Evolutionary conservation across 305 asterid species (phyloP), one percentile per base, ranked within the genome.

Genomic region (Fraxinus ornus): DNA sequence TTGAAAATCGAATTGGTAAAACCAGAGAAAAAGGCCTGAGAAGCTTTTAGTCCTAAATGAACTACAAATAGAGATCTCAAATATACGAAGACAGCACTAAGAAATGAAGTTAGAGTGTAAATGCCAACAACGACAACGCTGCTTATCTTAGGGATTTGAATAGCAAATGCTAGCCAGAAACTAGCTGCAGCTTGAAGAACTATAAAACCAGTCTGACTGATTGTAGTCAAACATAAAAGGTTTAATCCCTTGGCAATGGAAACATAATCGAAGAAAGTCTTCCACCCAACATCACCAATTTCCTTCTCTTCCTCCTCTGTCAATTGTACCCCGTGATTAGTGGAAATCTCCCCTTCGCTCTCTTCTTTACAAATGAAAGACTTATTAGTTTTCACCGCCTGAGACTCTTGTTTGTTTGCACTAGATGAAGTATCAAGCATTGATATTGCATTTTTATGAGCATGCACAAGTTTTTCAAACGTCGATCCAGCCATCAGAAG

Each of bases 241-340:
- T 21, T 21, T 0, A 84, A 47, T 84, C 93, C 94, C 60, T 89
- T 91, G n/a, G 97, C 89, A 36, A 88, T 76, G 7, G 37, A 60
- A 47, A 91, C n/a, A 79, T 92, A 93, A 88, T 90, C 91, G 37
- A 44, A 33, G 84, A 92, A 88, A 22, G 92, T 35, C 75, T 86
- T 92, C 87, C 91, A 88, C 35, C 91, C 91, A n/a, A 86, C 82
- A 47, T 86, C 92, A 64, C 91, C 95, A 10, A 80, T 82, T 85
- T 84, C 97, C 84, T 79, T 91, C 88, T 89, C 92, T 80, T 92
- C 97, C 79, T 92, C 94, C 79, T 89, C 92, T 19, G 97, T 94
- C 85, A 94, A 78, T 85, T 94, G 97, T 22, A 24, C 77, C 62
- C 78, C 88, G 1, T 86, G 52, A 2, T 77, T 86, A 21, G 21